Evolutionary conservation across 768 basidiomycete genomes (phyloP), one percentile per base, ranked within the genome.

Genomic region (Auriscalpium microsporum): DNA sequence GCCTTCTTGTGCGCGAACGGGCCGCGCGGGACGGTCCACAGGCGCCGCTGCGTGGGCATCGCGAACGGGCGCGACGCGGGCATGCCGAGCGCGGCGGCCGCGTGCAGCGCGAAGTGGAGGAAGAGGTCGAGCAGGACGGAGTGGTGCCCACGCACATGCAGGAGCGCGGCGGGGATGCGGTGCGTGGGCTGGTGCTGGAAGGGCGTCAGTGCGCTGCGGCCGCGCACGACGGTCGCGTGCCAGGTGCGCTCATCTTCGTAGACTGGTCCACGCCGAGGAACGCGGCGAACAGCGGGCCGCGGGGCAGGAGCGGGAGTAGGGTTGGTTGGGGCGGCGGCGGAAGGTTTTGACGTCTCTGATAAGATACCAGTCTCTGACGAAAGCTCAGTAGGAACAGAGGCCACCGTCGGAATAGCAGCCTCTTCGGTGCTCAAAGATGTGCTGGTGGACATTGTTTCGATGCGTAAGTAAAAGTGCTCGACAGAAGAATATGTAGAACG

Each of bases 1-100:
- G 80, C 74, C 71, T 95, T 96, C 67, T 98, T 98, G 69, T 94
- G 87, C 6, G 81, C 84, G 66, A 98, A 98, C 10, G 95, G 94
- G 4, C 82, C 80, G 37, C 86, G 81, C 9, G 79, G 76, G 16
- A 96, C 94, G 0, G 95, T 96, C 84, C 90, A 91, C 10, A 96
- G 72, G 5, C 78, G 75, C 46, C 89, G 86, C 60, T 84, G 75
- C 2, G 80, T 90, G 0, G 92, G 93, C 0, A 95, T 80, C 4
- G 72, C 70, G 13, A 77, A 76, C 10, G 83, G 75, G 16, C 77
- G 75, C 3, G 90, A 85, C 36, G 79, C 75, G 1, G 94, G 91
- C 45, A 95, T 89, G 16, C 81, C 87, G 44, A 98, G 78, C 1
- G 90, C 82, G n/a, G 83, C 75, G 0, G 94, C 94, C 0, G 91